These are phyloP conservation scores for Cryphonectria carpinicola DNA, from an alignment of 2,329 filamentous ascomycete species.

Conservation along the genomic window DNA sequence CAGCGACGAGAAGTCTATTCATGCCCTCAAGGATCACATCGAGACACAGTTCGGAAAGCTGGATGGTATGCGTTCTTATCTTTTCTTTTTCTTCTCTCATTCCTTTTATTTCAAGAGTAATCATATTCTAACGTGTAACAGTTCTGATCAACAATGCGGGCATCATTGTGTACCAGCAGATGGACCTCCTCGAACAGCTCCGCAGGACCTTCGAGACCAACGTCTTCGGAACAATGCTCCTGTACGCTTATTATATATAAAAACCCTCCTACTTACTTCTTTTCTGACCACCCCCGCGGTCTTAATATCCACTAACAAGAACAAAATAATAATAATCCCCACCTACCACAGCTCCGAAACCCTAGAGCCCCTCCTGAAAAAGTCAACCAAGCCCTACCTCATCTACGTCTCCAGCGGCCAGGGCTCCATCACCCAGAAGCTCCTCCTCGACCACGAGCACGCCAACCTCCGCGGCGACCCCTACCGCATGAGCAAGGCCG, in stretches of 20 bases:
- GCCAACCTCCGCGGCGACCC: slow-evolving; percentile 31
- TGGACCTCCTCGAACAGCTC: not conserved
- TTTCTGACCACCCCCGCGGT: not conserved
- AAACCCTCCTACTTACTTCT: too few relatives aligned
- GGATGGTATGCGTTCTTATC: slow-evolving; percentile 40
- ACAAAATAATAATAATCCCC: too few relatives aligned
- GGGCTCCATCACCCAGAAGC: slow-evolving; percentile 38
- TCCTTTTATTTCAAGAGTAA: not conserved
- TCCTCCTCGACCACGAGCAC: slow-evolving; percentile 30
- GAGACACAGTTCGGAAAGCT: slow-evolving; percentile 51
- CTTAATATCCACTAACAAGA: not conserved
- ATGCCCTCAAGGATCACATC: slow-evolving; percentile 56
- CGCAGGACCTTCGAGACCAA: slow-evolving; percentile 12
- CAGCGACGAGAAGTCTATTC: slow-evolving; percentile 60
- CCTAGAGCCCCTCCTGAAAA: slow-evolving; percentile 39
- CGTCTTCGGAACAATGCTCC: slow-evolving; percentile 12
- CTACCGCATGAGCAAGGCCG: slow-evolving; percentile 44
- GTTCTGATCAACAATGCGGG: slow-evolving; percentile 2
- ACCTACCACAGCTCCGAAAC: slow-evolving; percentile 29
- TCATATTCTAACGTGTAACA: not conserved
- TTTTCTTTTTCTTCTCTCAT: not conserved
- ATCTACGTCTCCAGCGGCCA: slow-evolving; percentile 41
- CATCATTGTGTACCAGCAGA: slow-evolving; percentile 2
- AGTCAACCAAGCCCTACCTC: slow-evolving; percentile 36
- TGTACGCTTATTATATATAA: not conserved